Conservation (phyloP, 2,329 filamentous ascomycete genomes). For the Eutypa lata region DNA sequence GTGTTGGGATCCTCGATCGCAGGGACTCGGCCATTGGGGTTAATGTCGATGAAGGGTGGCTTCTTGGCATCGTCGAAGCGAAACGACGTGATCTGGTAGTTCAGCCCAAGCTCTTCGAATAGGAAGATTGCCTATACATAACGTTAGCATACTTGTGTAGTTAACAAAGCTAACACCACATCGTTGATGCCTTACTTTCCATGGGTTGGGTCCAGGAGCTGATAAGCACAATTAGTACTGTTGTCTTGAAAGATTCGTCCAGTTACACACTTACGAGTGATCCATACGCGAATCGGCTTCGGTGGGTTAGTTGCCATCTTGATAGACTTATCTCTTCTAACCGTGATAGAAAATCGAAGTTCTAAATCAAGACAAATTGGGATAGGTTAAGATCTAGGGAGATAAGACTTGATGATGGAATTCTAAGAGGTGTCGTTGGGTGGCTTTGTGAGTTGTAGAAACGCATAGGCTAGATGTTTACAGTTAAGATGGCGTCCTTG, state of each 20-base stretch:
- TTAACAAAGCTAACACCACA: not conserved
- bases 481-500: too few species aligned
- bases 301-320: slow-evolving; percentile 1
- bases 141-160: not conserved
- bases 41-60: slow-evolving; percentile 19
- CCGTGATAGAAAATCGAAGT: too few species aligned
- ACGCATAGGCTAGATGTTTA: too few species aligned
- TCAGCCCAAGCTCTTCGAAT: slow-evolving; percentile 21
- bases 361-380: too few species aligned
- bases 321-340: not conserved
- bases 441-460: too few species aligned
- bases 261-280: not conserved
- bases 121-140: not conserved
- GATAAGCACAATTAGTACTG: not conserved
- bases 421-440: too few species aligned
- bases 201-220: slow-evolving; percentile 4
- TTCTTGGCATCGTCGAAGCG: slow-evolving; percentile 19
- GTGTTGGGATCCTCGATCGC: slow-evolving; percentile 14
- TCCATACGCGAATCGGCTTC: slow-evolving; percentile 1
- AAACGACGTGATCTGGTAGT: slow-evolving; percentile 16
- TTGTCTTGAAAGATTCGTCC: not conserved
- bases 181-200: slow-evolving; percentile 1
- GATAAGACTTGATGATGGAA: too few species aligned
- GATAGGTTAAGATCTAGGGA: too few species aligned
- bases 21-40: slow-evolving; percentile 14